phyloP scores from a whole-genome alignment of 805 yeast species.

The Clavispora vitiphila region DNA sequence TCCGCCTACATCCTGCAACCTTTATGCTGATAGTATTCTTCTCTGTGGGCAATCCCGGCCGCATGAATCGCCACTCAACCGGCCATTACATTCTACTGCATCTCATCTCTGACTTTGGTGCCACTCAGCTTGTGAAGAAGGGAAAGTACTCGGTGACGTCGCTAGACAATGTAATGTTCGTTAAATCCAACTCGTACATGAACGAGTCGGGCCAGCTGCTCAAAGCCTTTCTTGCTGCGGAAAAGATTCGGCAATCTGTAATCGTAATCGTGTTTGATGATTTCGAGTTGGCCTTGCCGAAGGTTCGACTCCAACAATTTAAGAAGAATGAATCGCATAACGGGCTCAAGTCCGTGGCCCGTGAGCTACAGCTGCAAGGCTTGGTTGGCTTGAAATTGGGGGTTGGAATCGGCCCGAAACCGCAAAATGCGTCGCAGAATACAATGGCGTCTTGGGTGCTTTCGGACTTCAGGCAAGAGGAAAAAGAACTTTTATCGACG shows the following conservation, averaged over 20 bases:
- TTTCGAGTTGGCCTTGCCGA: conserved; percentile 30
- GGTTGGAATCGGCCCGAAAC: conserved; percentile 41
- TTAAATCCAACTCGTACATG: conserved; percentile 36
- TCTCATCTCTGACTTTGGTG: conserved; percentile 21
- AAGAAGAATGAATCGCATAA: conserved; percentile 38
- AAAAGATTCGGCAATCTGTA: conserved; percentile 12
- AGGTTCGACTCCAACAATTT: conserved; percentile 23
- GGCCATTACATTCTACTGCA: conserved; percentile 32
- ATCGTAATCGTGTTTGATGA: conserved; percentile 34
- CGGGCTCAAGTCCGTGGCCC: conserved; percentile 27
- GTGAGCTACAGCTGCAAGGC: conserved; percentile 7
- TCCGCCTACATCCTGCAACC: no score
- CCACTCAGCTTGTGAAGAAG: conserved; percentile 25
- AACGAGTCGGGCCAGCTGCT: conserved; percentile 34
- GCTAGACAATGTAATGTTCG: conserved; percentile 22
- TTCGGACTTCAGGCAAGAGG: conserved; percentile 24
- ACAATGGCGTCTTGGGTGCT: conserved; percentile 40
- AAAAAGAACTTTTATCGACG: conserved; percentile 14
- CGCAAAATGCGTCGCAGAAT: conserved; percentile 25
- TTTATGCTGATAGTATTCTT: conserved; percentile 20
- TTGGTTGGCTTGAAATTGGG: conserved; percentile 27
- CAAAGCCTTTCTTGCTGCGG: conserved; percentile 19
- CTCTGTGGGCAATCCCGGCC: conserved; percentile 40
- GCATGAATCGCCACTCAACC: conserved; percentile 34
- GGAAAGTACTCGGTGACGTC: conserved; percentile 25